A percentile compares a stretch with the other conserved stretches of the same genome.
Evolutionary conservation across 768 basidiomycete species (phyloP).

Genomic region (Trametes meyenii): DNA sequence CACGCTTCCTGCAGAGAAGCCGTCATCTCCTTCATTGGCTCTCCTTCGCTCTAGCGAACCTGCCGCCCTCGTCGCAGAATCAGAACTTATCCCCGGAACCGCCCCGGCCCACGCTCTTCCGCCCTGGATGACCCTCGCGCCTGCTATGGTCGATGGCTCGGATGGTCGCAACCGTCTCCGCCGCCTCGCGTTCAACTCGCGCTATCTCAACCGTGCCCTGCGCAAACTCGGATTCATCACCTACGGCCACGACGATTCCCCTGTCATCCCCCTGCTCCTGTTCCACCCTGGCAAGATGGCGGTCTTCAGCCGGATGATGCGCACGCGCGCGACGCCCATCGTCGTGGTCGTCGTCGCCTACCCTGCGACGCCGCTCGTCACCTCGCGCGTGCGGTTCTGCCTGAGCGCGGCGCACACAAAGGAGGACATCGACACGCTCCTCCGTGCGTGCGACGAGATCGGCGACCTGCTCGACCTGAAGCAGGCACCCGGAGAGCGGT

Average conservation of each 20-base stretch:
- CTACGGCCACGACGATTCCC: conserved; percentile 88
- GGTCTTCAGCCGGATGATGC: conserved; percentile 90
- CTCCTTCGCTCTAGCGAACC: conserved; percentile 37
- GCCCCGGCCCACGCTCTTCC: conserved; percentile 69
- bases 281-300: conserved; percentile 96
- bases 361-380: conserved; percentile 87
- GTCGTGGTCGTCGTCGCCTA: conserved; percentile 90
- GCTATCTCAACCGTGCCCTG: conserved; percentile 87
- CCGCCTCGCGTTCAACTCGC: conserved; percentile 92
- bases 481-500: conserved; percentile 71
- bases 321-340: conserved; percentile 71
- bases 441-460: conserved; percentile 89
- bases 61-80: conserved; percentile 46
- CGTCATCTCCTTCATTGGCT: conserved; percentile 37
- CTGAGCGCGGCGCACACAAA: conserved; percentile 95
- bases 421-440: conserved; percentile 87
- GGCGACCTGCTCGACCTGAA: conserved; percentile 91
- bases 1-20: conserved; percentile 37
- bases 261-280: conserved; percentile 89
- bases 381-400: conserved; percentile 90
- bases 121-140: conserved; percentile 76
- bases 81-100: conserved; percentile 65
- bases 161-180: conserved; percentile 85
- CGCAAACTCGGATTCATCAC: conserved; percentile 95
- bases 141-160: conserved; percentile 71